Evolutionary conservation across 2,329 filamentous ascomycete genomes (phyloP).

Genomic region (Fusarium siculi): DNA sequence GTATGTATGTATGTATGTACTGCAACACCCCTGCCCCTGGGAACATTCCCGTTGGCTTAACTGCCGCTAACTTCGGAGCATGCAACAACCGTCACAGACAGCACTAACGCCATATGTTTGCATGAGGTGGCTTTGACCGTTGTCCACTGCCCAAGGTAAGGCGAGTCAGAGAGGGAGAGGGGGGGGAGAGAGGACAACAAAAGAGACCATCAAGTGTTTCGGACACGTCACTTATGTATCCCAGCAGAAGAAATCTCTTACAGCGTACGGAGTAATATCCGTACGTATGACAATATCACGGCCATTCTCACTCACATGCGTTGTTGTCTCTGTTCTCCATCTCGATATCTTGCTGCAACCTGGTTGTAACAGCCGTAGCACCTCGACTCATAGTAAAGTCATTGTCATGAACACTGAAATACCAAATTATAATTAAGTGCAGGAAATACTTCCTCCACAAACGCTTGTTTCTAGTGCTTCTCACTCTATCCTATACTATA

Average conservation of each 20-base stretch:
- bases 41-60: slow-evolving; percentile 14
- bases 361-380: background rate
- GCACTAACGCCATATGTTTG: slow-evolving; percentile 24
- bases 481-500: slow-evolving; percentile 10
- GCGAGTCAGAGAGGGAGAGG: background rate
- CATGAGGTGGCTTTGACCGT: slow-evolving; percentile 18
- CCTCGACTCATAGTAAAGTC: background rate
- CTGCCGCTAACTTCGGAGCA: slow-evolving; percentile 30
- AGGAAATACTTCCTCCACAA: background rate
- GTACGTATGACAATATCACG: background rate
- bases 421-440: background rate
- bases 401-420: background rate
- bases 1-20: too few relatives aligned
- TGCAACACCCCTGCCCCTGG: slow-evolving; percentile 4
- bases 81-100: slow-evolving; percentile 36
- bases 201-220: slow-evolving; percentile 1
- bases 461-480: slow-evolving; percentile 17
- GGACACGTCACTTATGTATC: slow-evolving; percentile 19
- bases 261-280: background rate
- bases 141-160: background rate
- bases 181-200: background rate
- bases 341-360: background rate
- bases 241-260: background rate
- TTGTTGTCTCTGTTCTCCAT: slow-evolving; percentile 13
- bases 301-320: background rate